A percentile compares a stretch with the other conserved stretches of the same genome.
phyloP scores from a whole-genome alignment of 2,329 filamentous ascomycete species.

The Aspergillus awamori region DNA sequence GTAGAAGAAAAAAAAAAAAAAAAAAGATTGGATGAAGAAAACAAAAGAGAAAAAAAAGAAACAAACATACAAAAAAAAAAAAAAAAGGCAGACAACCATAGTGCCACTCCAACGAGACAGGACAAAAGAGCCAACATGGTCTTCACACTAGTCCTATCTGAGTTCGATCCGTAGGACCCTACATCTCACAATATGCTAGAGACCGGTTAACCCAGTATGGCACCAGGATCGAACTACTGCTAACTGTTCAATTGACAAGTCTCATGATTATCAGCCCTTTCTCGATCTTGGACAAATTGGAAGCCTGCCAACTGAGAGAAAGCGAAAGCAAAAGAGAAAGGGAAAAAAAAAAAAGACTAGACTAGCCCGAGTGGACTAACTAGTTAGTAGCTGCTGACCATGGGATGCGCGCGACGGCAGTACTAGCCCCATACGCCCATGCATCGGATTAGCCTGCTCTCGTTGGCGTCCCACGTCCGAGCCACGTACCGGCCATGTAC shows the following conservation, averaged over 20 bases:
- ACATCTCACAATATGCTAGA: neutral
- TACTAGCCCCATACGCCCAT: conserved; percentile 5
- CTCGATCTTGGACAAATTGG: conserved; percentile 1
- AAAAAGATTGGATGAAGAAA: neutral
- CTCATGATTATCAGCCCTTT: conserved; percentile 21
- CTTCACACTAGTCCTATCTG: neutral
- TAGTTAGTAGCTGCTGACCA: neutral
- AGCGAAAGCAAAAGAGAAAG: too few relatives aligned
- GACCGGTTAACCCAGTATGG: too few relatives aligned
- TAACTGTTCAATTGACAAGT: conserved; percentile 10
- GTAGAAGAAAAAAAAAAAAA: neutral
- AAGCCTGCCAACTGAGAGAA: neutral
- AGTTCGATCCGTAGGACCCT: neutral
- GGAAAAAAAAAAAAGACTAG: too few relatives aligned
- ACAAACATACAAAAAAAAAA: too few relatives aligned
- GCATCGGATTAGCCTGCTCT: neutral
- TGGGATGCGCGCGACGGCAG: neutral
- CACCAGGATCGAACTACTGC: neutral
- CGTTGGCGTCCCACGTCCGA: neutral
- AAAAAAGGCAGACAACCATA: neutral
- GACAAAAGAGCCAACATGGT: neutral
- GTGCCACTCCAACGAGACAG: neutral
- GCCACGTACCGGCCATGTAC: neutral
- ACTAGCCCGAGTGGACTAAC: too few relatives aligned
- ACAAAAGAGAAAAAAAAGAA: neutral